Conservation (phyloP, 1,284 basidiomycete species). For the Singerocomus inundabilis region DNA sequence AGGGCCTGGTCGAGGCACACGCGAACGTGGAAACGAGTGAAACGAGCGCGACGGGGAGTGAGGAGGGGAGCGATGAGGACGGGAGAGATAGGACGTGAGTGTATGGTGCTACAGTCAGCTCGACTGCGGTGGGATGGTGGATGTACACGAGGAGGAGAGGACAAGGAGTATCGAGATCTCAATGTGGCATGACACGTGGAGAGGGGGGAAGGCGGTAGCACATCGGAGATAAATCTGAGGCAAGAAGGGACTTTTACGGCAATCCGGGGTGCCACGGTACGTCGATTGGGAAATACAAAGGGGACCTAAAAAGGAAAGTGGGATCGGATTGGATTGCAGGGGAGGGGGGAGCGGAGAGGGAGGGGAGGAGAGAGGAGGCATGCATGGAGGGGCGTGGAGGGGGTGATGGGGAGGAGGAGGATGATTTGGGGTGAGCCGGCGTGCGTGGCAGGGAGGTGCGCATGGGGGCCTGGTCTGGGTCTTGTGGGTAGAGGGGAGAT, state of each 20-base stretch:
- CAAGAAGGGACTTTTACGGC: conserved; percentile 24
- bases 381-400: conserved; percentile 27
- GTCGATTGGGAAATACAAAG: conserved; percentile 23
- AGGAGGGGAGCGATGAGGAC: conserved; percentile 5
- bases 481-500: conserved; percentile 29
- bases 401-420: conserved; percentile 15
- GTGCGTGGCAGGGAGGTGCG: conserved; percentile 17
- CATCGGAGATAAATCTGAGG: conserved; percentile 34
- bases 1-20: conserved; percentile 5
- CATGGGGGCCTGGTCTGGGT: conserved; percentile 20
- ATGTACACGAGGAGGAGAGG: conserved; percentile 17
- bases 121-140: conserved; percentile 23
- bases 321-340: conserved; percentile 25
- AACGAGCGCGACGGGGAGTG: background rate
- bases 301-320: conserved; percentile 12
- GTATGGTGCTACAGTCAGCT: conserved; percentile 4
- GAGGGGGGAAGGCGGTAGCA: background rate
- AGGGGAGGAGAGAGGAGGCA: background rate
- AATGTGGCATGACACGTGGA: conserved; percentile 29
- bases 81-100: background rate
- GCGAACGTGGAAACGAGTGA: conserved; percentile 14
- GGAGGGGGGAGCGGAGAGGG: background rate
- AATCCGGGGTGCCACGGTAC: conserved; percentile 34
- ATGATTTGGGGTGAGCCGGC: conserved; percentile 27
- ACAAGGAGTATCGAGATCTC: conserved; percentile 25